A percentile compares a stretch with the other conserved stretches of the same genome.
phyloP scores from a whole-genome alignment of 495 filamentous ascomycete genomes.

The Lasiosphaeris hirsuta region DNA sequence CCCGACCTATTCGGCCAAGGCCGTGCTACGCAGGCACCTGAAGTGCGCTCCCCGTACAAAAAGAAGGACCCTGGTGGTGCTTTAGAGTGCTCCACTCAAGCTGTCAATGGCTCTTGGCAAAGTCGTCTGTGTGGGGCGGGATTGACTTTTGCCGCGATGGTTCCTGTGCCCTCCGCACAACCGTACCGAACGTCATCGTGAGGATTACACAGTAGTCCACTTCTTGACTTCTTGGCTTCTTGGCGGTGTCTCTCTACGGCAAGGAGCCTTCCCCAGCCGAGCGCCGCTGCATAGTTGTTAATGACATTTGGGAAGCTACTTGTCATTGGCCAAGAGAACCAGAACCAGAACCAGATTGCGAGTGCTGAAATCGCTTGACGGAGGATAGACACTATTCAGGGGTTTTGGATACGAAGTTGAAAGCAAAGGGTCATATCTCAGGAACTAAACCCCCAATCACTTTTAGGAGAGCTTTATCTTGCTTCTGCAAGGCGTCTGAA shows the following conservation, averaged over 20 bases:
- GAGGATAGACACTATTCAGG: too few species aligned
- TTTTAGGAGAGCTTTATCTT: not conserved
- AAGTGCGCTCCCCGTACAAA: not conserved
- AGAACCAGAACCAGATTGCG: too few species aligned
- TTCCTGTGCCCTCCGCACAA: not conserved
- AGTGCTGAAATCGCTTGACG: too few species aligned
- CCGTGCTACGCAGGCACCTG: too few species aligned
- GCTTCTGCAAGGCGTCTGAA: not conserved
- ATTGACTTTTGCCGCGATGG: slow-evolving; percentile 19
- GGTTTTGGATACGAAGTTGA: too few species aligned
- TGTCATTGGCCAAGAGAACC: too few species aligned
- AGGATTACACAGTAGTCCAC: not conserved
- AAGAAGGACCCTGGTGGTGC: not conserved
- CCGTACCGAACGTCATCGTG: slow-evolving; percentile 3
- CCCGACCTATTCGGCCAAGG: too few species aligned
- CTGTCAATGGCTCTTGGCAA: slow-evolving; percentile 9
- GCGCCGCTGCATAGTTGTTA: too few species aligned
- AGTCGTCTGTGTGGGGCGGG: slow-evolving; percentile 1
- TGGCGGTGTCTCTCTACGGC: not conserved
- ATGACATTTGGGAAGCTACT: too few species aligned
- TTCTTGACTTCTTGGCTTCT: not conserved
- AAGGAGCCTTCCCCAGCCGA: not conserved
- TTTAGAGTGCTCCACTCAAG: slow-evolving; percentile 5
- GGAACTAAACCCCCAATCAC: too few species aligned
- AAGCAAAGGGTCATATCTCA: too few species aligned